A percentile compares a stretch with the other conserved stretches of the same genome.
These are phyloP conservation scores for Apiospora kogelbergensis DNA, from an alignment of 2,329 filamentous ascomycete genomes.

Conservation along the genomic window DNA sequence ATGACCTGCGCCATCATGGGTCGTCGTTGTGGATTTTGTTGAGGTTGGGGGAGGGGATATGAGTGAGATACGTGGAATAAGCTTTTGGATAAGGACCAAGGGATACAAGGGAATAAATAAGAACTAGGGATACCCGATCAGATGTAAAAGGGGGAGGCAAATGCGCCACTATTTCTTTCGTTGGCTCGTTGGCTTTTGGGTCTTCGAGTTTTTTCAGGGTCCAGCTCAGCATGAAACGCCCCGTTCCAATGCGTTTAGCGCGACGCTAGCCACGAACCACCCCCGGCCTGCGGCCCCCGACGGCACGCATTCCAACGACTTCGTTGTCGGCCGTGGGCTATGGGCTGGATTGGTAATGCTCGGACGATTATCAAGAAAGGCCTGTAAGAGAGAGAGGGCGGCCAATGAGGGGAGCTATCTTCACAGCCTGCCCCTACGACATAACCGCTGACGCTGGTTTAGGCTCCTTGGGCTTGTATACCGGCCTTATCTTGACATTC, in stretches of 20 bases:
- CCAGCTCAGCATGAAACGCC: neutral
- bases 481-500: too few species aligned
- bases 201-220: neutral
- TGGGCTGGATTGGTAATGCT: neutral
- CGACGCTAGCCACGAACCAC: neutral
- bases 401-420: too few species aligned
- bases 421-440: too few species aligned
- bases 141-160: neutral
- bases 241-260: neutral
- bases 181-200: neutral
- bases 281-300: neutral
- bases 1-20: neutral
- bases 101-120: neutral
- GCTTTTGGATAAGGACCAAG: neutral
- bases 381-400: too few species aligned
- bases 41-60: too few species aligned
- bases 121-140: neutral
- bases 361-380: too few species aligned
- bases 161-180: neutral
- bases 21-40: neutral
- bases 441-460: too few species aligned
- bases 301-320: neutral
- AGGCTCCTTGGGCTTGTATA: too few species aligned
- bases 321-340: neutral
- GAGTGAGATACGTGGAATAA: too few species aligned